These are phyloP conservation scores for Didymosphaeria variabile DNA, from an alignment of 2,329 filamentous ascomycete genomes.

Conservation along the genomic window DNA sequence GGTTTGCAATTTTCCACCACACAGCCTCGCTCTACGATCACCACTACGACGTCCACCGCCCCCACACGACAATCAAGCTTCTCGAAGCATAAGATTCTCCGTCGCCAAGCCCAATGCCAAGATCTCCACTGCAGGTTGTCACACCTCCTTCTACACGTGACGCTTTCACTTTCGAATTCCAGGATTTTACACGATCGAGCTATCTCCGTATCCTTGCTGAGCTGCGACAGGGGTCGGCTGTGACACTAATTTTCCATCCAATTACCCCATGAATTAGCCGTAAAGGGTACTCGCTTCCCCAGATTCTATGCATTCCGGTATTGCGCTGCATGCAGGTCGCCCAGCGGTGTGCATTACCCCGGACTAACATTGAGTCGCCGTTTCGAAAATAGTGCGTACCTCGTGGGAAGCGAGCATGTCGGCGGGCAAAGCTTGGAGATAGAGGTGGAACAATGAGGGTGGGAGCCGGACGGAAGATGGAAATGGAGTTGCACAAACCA, in stretches of 20 bases:
- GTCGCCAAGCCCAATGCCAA: conserved; percentile 4
- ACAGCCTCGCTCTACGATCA: not conserved
- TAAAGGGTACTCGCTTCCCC: conserved; percentile 12
- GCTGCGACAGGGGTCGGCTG: not conserved
- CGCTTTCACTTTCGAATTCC: not conserved
- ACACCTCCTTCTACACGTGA: not conserved
- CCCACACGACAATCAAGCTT: not conserved
- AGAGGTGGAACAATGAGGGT: conserved; percentile 6
- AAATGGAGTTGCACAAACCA: not conserved
- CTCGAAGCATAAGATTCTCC: conserved; percentile 7
- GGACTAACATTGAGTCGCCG: not conserved
- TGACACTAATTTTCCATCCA: conserved; percentile 7
- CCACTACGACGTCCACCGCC: not conserved
- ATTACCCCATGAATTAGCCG: not conserved
- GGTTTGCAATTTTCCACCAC: not conserved
- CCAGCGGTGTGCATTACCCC: not conserved
- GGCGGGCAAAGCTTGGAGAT: not conserved
- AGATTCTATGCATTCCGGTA: conserved; percentile 1
- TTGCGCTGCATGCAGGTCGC: not conserved
- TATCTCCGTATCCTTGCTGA: not conserved
- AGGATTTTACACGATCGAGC: not conserved
- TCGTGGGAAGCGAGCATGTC: not conserved
- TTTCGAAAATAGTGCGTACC: not conserved
- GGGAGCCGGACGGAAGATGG: conserved; percentile 1
- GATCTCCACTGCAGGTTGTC: not conserved